Evolutionary conservation across 2,329 filamentous ascomycete genomes (phyloP), one percentile per base, ranked within the genome.

Genomic region (Colletotrichum theobromicola): DNA sequence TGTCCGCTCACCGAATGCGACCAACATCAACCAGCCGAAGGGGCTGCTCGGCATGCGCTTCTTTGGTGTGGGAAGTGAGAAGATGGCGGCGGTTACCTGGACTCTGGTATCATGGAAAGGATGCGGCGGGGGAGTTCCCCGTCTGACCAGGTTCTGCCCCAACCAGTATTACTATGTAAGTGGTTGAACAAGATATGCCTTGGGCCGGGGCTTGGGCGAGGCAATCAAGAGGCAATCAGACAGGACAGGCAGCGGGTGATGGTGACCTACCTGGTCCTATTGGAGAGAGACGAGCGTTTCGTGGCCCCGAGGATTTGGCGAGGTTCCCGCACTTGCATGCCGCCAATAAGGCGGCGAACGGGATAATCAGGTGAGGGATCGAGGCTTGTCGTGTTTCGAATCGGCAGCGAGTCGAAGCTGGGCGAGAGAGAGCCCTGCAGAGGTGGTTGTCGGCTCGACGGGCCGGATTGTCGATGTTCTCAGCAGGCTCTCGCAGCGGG

Each of bases 401-500:
- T 57, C 53, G 61, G 61, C 46, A 46, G 26, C 35, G 53, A 50
- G 30, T 34, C 42, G 57, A 26, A 32, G 61, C 24, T 65, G 55
- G 70, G 61, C 37, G 64, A 53, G 58, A 12, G 53, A 42, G 35
- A 35, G n/a, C n/a, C n/a, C n/a, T n/a, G n/a, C n/a, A 34, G 37
- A 35, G 16, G 42, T 68, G 78, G 30, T 18, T 37, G 26, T 77
- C 82, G 82, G 82, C 81, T 76, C 82, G 79, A 79, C 82, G 82
- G 82, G 80, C 82, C 82, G 82, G 79, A 79, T 79, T 78, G 76
- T 78, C n/a, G 64, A 46, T 70, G 46, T 77, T 60, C 70, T 53
- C 28, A 32, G 42, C 42, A 50, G 42, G 42, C 42, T 67, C 28
- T 16, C 55, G 58, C 42, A 67, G 65, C 71, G 62, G 60, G 28